Base-by-base conservation (phyloP, 2,329 filamentous ascomycete species). In the Trichoderma sp. region DNA sequence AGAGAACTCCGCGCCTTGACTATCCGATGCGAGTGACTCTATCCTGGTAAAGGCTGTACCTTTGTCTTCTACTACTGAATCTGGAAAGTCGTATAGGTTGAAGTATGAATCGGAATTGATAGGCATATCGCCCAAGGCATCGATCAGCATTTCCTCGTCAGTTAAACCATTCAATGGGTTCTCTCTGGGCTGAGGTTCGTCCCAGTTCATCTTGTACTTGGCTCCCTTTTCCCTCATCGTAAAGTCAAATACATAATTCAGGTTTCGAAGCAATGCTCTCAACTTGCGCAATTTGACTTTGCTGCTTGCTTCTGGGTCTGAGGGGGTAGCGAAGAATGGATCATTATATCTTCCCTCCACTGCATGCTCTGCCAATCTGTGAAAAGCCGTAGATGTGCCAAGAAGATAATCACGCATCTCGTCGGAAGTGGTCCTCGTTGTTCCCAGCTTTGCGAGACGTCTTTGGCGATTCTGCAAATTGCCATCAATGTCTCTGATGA, bases 1-100 rank as follows among this genome's bases (percentile, higher is more conserved):
- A 0, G 83, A 81, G 23, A 85, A 81, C 61, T 84, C 82, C 1
- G 71, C 77, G 1, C 83, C 84, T 68, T 82, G 82, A 39, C 84
- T 83, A 0, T 71, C 73, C 0, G 80, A 78, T 2, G 80, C 82
- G 7, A 80, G 73, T 3, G 53, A 67, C 72, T 82, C 76, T 0
- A 85, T 74, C 8, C 82, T 74, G 0, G 32, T 13, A 53, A 23
- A 53, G 5, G 47, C 20, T 5, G 3, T 6, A 13, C 11, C 20
- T 53, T 53, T 53, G 5, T 6, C n/a, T 53, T 53, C 47, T 11
- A 23, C 47, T 11, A 53, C 20, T 23, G 83, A 82, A 0, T 67
- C 62, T 28, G 64, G 64, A 23, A 67, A 57, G 26, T 67, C 47
- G 20, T 57, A 55, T 53, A 57, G 30, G 2, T 67, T 34, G 8